Base-by-base conservation (phyloP, 2,329 filamentous ascomycete genomes). In the Beauveria brongniartii region DNA sequence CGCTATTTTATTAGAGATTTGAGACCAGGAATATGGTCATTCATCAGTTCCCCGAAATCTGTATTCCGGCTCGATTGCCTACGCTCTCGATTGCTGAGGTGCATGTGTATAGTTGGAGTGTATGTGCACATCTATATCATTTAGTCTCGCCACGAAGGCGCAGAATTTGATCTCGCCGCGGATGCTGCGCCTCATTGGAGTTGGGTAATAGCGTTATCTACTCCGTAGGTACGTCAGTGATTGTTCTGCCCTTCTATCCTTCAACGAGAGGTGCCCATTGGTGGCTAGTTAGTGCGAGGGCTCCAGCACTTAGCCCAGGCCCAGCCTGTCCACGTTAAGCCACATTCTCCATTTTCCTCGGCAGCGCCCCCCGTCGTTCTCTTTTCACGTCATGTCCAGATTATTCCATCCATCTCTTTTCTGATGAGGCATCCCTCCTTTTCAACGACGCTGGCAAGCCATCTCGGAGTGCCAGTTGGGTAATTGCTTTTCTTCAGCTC, bases 291-390 rank as follows among this genome's bases (percentile, higher is more conserved):
- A 18, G 37, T 30, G 46, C 26, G 26, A 8, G 24, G 48, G 30
- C 37, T 52, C 9, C 30, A 46, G 30, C 22, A 26, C 22, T 16
- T 12, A 24, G 14, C 40, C 10, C 55, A 22, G 44, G 44, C 55
- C 44, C 55, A 52, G 46, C 47, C 4, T 48, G 47, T 52, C n/a
- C 56, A 52, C 3, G 24, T 47, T 46, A 12, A 46, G 56, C 50
- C 57, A 54, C 41, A 47, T 59, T 59, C 40, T 37, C 41, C 57
- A 58, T 53, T 54, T 40, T 40, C 46, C 6, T 40, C 30, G 9
- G 3, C 8, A 20, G 30, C 34, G 18, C 30, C 37, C 24, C 22
- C 20, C 20, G 3, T 40, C 12, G 14, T 18, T 22, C 46, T 7
- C n/a, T 43, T 26, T 58, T 37, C 20, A 20, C 22, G 4, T 43